These are phyloP conservation scores for Tritrichomonas foetus DNA, from an alignment of 208 protist species.

Conservation along the genomic window DNA sequence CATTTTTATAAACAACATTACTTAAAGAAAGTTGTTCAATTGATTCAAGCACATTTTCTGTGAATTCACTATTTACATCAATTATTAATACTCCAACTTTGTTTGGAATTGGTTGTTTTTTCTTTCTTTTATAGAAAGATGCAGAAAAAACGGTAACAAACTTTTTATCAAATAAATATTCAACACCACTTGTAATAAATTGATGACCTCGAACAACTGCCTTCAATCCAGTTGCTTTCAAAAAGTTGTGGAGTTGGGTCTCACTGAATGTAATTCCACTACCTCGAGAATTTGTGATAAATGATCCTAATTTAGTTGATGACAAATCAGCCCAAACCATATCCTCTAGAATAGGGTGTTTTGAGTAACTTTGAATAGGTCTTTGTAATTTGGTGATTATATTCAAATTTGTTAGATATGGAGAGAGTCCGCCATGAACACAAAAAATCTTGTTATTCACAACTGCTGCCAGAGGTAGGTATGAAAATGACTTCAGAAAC, in stretches of 20 bases:
- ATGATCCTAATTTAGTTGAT: slow-evolving; percentile 84
- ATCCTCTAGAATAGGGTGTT: slow-evolving; percentile 89
- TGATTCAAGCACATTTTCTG: too few relatives aligned
- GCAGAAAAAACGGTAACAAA: slow-evolving; percentile 65
- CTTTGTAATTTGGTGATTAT: slow-evolving; percentile 86
- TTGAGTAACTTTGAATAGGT: slow-evolving; percentile 80
- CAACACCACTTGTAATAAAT: slow-evolving; percentile 62
- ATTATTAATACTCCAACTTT: too few relatives aligned
- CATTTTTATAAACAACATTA: too few relatives aligned
- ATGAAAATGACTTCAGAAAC: slow-evolving; percentile 98
- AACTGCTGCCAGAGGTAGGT: slow-evolving; percentile 91
- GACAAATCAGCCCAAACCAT: slow-evolving; percentile 86
- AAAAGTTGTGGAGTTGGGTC: slow-evolving; percentile 86
- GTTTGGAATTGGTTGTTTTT: too few relatives aligned
- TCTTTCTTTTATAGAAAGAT: slow-evolving; percentile 57
- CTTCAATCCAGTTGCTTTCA: slow-evolving; percentile 75
- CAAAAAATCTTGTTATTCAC: slow-evolving; percentile 99
- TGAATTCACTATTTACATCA: too few relatives aligned
- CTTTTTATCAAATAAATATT: slow-evolving; percentile 62
- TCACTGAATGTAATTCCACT: slow-evolving; percentile 97
- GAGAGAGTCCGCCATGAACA: slow-evolving; percentile 68
- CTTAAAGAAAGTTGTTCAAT: too few relatives aligned
- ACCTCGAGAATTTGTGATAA: slow-evolving; percentile 88
- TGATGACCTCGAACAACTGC: slow-evolving; percentile 71
- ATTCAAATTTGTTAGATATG: slow-evolving; percentile 56